Conservation (phyloP, 805 yeast genomes). For the Pichia sporocuriosa region DNA sequence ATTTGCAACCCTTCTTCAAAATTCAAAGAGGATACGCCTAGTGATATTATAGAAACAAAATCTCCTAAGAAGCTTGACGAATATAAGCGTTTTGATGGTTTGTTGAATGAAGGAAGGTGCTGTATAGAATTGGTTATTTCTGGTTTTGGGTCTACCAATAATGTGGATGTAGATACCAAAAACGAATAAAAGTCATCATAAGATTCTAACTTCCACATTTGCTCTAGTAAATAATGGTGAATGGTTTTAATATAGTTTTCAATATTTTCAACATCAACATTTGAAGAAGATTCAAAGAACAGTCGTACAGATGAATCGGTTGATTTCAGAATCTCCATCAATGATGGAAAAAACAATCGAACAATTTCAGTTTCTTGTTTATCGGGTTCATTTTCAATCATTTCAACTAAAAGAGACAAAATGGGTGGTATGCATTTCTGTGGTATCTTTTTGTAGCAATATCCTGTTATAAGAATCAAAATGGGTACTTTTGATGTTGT, state of each 20-base stretch:
- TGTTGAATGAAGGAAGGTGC: constrained; percentile 13
- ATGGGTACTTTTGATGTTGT: constrained; percentile 52
- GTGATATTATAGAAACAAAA: constrained; percentile 35
- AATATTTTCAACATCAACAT: constrained; percentile 3
- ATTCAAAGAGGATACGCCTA: constrained; percentile 37
- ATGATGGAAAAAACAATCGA: constrained; percentile 21
- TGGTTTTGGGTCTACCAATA: constrained; percentile 28
- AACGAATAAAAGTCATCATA: constrained; percentile 42
- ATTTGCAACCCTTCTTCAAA: constrained; percentile 40
- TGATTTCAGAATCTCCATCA: constrained; percentile 17
- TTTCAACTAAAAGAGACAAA: constrained; percentile 36
- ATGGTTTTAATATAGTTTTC: constrained; percentile 25
- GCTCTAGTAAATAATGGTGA: constrained; percentile 15
- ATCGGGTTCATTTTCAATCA: constrained; percentile 28
- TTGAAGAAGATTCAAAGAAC: constrained; percentile 4
- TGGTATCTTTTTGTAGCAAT: constrained; percentile 38
- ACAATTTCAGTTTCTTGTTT: constrained; percentile 10
- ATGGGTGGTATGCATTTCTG: constrained; percentile 32
- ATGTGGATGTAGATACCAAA: constrained; percentile 25
- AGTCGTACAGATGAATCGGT: constrained; percentile 15
- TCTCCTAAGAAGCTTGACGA: constrained; percentile 39
- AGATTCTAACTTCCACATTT: constrained; percentile 42
- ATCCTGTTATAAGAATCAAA: constrained; percentile 40
- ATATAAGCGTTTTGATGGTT: constrained; percentile 25
- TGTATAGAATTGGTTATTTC: constrained; percentile 9